These are phyloP conservation scores for Linnemannia hyalina DNA, from an alignment of 192 early-diverging fungal genomes.

Conservation along the genomic window DNA sequence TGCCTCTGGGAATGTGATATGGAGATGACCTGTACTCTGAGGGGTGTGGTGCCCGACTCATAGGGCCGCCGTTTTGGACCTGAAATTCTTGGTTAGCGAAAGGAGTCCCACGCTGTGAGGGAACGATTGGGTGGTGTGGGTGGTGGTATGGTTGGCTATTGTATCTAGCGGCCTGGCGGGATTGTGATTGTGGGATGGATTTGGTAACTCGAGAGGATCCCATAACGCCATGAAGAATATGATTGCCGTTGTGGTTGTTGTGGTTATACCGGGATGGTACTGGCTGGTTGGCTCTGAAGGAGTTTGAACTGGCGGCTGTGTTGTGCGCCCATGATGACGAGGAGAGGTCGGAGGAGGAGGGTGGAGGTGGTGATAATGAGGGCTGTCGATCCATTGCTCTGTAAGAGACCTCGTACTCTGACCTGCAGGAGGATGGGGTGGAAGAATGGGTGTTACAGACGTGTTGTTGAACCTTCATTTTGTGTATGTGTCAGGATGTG, in stretches of 20 bases:
- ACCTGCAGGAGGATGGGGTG: conserved; percentile 31
- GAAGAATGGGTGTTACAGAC: conserved; percentile 31
- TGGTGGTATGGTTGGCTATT: background rate
- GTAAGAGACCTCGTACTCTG: conserved; percentile 27
- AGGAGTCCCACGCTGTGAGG: background rate
- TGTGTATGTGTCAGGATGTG: background rate
- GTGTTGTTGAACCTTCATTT: conserved; percentile 39
- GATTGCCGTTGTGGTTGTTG: conserved; percentile 1
- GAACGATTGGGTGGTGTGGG: conserved; percentile 6
- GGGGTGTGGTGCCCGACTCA: background rate
- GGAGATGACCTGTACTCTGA: conserved; percentile 22
- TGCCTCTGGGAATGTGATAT: conserved; percentile 15
- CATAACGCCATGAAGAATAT: conserved; percentile 7
- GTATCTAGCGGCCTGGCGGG: background rate
- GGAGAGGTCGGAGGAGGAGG: conserved; percentile 15
- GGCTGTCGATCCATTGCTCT: conserved; percentile 10
- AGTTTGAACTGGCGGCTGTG: background rate
- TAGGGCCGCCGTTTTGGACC: background rate
- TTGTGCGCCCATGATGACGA: conserved; percentile 12
- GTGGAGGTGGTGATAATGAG: conserved; percentile 23
- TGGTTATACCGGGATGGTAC: background rate
- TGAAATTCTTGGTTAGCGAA: conserved; percentile 1
- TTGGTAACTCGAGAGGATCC: conserved; percentile 23
- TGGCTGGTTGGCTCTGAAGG: background rate
- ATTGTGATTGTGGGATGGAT: background rate